Evolutionary conservation across 2,329 filamentous ascomycete species (phyloP).

Genomic region (Pseudopithomyces chartarum): DNA sequence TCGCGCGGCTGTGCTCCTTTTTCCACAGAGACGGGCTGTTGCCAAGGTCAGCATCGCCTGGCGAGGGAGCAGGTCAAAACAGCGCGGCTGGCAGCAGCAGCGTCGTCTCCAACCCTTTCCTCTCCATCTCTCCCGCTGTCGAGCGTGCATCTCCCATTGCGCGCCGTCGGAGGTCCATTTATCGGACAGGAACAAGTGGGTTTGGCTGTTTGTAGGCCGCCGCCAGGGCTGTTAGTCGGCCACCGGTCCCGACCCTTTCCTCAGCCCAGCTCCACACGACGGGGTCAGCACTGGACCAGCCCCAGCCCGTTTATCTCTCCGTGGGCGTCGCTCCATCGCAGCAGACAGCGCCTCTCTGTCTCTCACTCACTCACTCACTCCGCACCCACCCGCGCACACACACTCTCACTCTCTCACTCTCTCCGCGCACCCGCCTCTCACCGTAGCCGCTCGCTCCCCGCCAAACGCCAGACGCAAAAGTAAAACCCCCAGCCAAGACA

Average conservation of each 20-base stretch:
- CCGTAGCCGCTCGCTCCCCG: conserved; percentile 1
- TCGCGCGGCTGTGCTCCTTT: conserved; percentile 4
- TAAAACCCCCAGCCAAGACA: background rate
- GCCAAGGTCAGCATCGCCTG: conserved; percentile 6
- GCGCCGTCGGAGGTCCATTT: background rate
- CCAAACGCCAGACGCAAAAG: no score
- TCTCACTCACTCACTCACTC: no score
- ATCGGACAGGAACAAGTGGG: conserved; percentile 5
- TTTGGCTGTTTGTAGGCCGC: background rate
- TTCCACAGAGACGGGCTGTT: background rate
- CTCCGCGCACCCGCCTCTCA: background rate
- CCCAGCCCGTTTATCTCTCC: background rate
- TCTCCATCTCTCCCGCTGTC: background rate
- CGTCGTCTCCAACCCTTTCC: background rate
- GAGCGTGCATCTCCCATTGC: background rate
- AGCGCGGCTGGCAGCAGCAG: background rate
- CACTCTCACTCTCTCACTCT: no score
- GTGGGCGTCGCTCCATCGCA: background rate
- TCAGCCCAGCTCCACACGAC: conserved; percentile 3
- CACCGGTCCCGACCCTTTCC: background rate
- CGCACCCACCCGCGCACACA: no score
- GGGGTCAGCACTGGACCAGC: conserved; percentile 5
- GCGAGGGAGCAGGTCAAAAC: background rate
- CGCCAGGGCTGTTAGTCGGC: background rate
- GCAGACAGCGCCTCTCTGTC: background rate